A percentile compares a stretch with the other conserved stretches of the same genome.
Evolutionary conservation across 164 flowering plant genomes (phyloP).

Genomic region (Berberis thunbergii): DNA sequence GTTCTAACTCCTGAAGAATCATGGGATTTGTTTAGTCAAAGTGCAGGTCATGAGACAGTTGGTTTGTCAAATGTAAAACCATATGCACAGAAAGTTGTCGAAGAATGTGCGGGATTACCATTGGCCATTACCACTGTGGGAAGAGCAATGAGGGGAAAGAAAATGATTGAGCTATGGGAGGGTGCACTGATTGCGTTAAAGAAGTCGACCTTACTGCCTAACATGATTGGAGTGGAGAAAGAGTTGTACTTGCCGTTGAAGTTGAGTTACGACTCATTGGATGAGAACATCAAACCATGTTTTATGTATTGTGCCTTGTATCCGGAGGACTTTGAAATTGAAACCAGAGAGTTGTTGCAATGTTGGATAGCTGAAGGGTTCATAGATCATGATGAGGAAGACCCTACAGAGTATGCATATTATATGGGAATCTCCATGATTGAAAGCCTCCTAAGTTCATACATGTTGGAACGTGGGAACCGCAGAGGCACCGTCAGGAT

Average conservation of each 20-base stretch:
- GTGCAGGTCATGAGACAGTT: constrained; percentile 6
- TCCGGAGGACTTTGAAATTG: constrained; percentile 13
- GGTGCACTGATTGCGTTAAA: constrained; percentile 4
- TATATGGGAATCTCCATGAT: neutral
- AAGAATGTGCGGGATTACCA: constrained; percentile 22
- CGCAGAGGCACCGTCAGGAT: neutral
- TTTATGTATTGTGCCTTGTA: constrained; percentile 22
- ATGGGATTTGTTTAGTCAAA: constrained; percentile 12
- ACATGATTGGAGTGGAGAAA: neutral
- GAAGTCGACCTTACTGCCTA: neutral
- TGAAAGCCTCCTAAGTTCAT: constrained; percentile 3
- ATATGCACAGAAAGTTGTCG: constrained; percentile 8
- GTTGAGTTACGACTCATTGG: constrained; percentile 16
- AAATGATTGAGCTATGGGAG: constrained; percentile 4
- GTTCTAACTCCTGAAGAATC: constrained; percentile 11
- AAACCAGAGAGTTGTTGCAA: neutral
- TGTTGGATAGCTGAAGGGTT: neutral
- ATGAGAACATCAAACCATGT: constrained; percentile 5
- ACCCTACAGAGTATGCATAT: constrained; percentile 1
- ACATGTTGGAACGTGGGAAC: neutral
- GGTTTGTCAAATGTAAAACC: neutral
- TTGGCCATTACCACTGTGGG: constrained; percentile 17
- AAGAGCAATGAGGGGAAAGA: constrained; percentile 10
- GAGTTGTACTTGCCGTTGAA: constrained; percentile 1
- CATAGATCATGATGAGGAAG: neutral